phyloP scores from a whole-genome alignment of 768 basidiomycete genomes.

The Trichaptum fuscoviolaceum region DNA sequence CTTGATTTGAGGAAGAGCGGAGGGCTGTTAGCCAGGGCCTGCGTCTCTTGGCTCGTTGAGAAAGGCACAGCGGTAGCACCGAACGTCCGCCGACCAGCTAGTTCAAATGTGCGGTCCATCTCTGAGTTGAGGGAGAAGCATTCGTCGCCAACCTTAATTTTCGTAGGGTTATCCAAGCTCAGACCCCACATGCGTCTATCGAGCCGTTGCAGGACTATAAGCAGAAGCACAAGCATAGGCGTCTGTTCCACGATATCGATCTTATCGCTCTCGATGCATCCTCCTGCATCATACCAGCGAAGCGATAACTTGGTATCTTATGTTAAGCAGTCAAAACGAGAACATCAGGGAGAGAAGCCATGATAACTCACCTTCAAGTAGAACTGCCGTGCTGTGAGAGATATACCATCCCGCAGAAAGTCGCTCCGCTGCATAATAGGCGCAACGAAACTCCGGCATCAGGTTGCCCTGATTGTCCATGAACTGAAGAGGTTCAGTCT shows the following conservation, averaged over 20 bases:
- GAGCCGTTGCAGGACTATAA: constrained; percentile 23
- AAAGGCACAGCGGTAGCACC: not conserved
- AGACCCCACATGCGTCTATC: not conserved
- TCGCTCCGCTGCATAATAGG: not conserved
- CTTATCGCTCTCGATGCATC: constrained; percentile 21
- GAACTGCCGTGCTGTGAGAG: not conserved
- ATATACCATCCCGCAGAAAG: not conserved
- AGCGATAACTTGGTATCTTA: constrained; percentile 4
- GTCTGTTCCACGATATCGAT: constrained; percentile 22
- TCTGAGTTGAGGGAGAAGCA: not conserved
- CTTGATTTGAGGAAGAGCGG: not conserved
- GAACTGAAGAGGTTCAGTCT: not conserved
- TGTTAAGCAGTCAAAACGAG: not conserved
- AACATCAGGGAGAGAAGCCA: not conserved
- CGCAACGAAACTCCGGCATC: not conserved
- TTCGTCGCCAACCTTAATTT: not conserved
- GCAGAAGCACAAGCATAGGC: constrained; percentile 20
- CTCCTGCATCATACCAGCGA: constrained; percentile 23
- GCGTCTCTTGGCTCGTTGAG: not conserved
- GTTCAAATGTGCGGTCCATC: not conserved
- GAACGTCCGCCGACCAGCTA: not conserved
- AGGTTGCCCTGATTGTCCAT: not conserved
- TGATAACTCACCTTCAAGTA: not conserved
- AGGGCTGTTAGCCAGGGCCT: too few species aligned
- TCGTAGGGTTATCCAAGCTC: not conserved